Evolutionary conservation across 176 grass and related monocot species (phyloP).

Genomic region (Miscanthus lutarioriparius): DNA sequence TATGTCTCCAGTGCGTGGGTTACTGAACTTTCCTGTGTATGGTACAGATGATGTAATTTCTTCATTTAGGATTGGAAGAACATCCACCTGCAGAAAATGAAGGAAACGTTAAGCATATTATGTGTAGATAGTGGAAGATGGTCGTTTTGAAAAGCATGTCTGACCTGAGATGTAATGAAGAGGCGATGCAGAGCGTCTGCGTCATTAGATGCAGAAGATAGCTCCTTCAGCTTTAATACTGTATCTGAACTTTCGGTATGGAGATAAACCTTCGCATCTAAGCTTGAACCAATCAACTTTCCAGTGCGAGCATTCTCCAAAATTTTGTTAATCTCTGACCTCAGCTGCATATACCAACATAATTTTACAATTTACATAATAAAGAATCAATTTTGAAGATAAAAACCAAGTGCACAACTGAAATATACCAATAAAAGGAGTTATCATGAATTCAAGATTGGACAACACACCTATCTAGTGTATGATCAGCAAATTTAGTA

Average conservation of each 20-base stretch:
- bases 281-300: slow-evolving; percentile 91
- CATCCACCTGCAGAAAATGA: slow-evolving; percentile 62
- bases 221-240: slow-evolving; percentile 60
- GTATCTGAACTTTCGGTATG: slow-evolving; percentile 48
- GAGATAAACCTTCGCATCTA: slow-evolving; percentile 91
- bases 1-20: slow-evolving; percentile 49
- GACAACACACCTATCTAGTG: neutral
- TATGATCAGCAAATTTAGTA: slow-evolving; percentile 9
- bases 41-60: slow-evolving; percentile 41
- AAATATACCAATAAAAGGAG: slow-evolving; percentile 21
- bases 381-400: neutral
- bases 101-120: slow-evolving; percentile 11
- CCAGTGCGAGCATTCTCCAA: slow-evolving; percentile 86
- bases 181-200: slow-evolving; percentile 82
- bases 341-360: slow-evolving; percentile 56
- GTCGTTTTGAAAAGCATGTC: neutral
- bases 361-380: slow-evolving; percentile 17
- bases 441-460: slow-evolving; percentile 12
- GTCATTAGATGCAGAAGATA: slow-evolving; percentile 75
- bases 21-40: slow-evolving; percentile 59
- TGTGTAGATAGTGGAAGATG: neutral
- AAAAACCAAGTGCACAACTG: neutral
- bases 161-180: slow-evolving; percentile 94
- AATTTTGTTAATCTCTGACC: slow-evolving; percentile 99
- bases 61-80: slow-evolving; percentile 48